phyloP scores from a whole-genome alignment of 2,329 filamentous ascomycete species.

The Alternaria atra region DNA sequence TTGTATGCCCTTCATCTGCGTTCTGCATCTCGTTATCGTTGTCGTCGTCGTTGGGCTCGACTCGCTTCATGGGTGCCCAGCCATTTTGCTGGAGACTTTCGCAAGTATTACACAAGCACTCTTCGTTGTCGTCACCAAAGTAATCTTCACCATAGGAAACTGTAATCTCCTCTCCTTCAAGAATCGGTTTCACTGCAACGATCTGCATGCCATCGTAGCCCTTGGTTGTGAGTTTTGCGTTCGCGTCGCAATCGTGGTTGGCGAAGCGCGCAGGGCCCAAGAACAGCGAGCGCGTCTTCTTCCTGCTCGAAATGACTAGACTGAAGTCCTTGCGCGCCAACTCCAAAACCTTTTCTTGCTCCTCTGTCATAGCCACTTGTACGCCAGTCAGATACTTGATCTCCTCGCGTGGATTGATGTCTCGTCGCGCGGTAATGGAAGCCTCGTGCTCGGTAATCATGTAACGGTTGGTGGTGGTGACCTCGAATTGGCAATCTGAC shows the following conservation, averaged over 20 bases:
- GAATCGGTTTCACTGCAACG: slow-evolving; percentile 81
- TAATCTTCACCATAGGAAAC: slow-evolving; percentile 96
- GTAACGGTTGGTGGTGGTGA: slow-evolving; percentile 92
- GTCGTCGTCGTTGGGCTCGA: slow-evolving; percentile 47
- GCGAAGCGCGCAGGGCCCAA: slow-evolving; percentile 95
- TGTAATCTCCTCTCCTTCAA: slow-evolving; percentile 91
- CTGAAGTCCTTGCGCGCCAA: slow-evolving; percentile 91
- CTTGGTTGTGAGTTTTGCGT: slow-evolving; percentile 84
- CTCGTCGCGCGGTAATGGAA: slow-evolving; percentile 79
- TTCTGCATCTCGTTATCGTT: slow-evolving; percentile 22
- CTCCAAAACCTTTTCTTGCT: slow-evolving; percentile 85
- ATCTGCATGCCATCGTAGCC: slow-evolving; percentile 91
- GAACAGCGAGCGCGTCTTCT: slow-evolving; percentile 90
- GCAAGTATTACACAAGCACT: slow-evolving; percentile 90
- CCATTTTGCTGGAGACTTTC: slow-evolving; percentile 80
- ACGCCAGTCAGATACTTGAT: slow-evolving; percentile 93
- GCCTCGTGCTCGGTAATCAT: slow-evolving; percentile 91
- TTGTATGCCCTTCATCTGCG: slow-evolving; percentile 4
- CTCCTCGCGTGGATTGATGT: slow-evolving; percentile 81
- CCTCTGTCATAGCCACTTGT: slow-evolving; percentile 88
- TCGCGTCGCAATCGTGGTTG: slow-evolving; percentile 95
- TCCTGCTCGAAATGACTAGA: slow-evolving; percentile 91
- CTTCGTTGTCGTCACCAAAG: slow-evolving; percentile 93
- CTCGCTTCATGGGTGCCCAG: slow-evolving; percentile 68
- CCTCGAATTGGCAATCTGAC: slow-evolving; percentile 93